Base-by-base conservation (phyloP, 1,284 basidiomycete species). In the Melampsora larici-populina region DNA sequence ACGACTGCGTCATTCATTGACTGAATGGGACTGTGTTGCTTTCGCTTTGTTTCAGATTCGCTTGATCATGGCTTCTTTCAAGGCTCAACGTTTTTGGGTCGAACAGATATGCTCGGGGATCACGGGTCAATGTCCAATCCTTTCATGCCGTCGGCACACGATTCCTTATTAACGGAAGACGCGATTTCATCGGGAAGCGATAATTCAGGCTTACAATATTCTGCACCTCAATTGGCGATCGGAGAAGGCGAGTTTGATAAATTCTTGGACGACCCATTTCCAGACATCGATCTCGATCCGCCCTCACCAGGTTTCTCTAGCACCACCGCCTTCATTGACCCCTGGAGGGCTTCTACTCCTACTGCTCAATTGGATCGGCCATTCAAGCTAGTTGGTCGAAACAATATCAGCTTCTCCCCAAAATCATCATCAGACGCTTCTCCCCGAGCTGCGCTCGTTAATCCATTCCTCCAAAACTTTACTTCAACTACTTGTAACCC, bases 311-410 rank as follows among this genome's bases (percentile, higher is more conserved):
- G 26, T 13, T 60, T 60, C 55, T 24, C 15, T 24, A 60, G 29
- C 55, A 60, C 55, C 9, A 60, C 55, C 55, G 55, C 55, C 24
- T 60, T 60, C 55, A 60, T 60, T 60, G 55, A 60, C 29, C 55
- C 55, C 29, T 60, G 55, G 55, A 60, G 55, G 29, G 55, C 55
- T 17, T 24, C 29, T 60, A 60, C 55, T 18, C 55, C 55, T 29
- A 60, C 55, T 24, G n/a, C 55, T 60, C 55, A 60, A 60, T 29
- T 60, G 24, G 55, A 60, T 60, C 29, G 18, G 8, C 55, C 55
- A 11, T 60, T 24, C 29, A 60, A 29, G 55, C 29, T 60, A 29
- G 29, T 29, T 26, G 55, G 55, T 60, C 55, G 55, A 60, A 26
- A 60, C 21, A 0, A 60, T 0, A 60, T 60, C 55, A 60, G 29